These are phyloP conservation scores for Dissophora globulifera DNA, from an alignment of 192 early-diverging fungal genomes.

Conservation along the genomic window DNA sequence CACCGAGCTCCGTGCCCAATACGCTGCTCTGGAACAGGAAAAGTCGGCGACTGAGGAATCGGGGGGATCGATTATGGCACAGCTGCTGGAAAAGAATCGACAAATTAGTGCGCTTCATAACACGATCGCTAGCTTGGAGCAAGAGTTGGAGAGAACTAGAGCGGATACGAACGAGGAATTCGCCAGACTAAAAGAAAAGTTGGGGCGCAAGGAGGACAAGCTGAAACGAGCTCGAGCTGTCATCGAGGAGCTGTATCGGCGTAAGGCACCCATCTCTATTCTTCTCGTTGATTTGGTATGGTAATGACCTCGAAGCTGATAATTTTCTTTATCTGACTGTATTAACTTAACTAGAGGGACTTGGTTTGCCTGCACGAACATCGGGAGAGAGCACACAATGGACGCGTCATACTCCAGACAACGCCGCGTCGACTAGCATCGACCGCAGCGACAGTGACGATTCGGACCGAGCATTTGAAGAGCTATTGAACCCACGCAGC, in stretches of 20 bases:
- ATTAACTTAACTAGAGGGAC: constrained; percentile 3
- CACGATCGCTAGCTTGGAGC: background rate
- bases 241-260: constrained; percentile 20
- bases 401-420: no score
- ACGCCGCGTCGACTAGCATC: no score
- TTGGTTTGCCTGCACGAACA: no score
- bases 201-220: background rate
- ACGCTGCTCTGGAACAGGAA: no score
- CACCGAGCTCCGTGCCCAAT: no score
- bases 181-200: background rate
- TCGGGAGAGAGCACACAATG: no score
- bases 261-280: constrained; percentile 1
- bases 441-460: background rate
- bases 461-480: background rate
- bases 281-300: background rate
- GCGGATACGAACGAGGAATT: background rate
- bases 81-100: no score
- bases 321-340: background rate
- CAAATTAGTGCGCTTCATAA: no score
- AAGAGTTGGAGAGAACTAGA: background rate
- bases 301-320: background rate
- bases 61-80: no score
- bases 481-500: constrained; percentile 1
- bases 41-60: no score
- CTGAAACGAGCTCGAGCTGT: background rate